Percentiles rank a stretch among this genome's conserved stretches.
phyloP scores from a whole-genome alignment of 2,329 filamentous ascomycete genomes.

The Stemphylium lycopersici region DNA sequence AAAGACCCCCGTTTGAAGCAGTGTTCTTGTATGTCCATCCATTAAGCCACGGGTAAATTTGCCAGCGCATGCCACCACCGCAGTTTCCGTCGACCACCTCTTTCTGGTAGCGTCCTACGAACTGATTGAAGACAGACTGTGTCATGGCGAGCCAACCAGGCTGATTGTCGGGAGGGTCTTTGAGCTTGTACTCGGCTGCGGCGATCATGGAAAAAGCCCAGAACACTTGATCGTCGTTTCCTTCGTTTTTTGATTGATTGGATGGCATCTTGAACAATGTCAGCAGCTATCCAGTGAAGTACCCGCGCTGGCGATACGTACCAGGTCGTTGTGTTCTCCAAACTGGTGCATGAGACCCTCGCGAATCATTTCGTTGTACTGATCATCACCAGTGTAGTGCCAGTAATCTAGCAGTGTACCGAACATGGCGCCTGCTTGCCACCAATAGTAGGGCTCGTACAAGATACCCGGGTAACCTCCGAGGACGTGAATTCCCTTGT shows the following conservation, averaged over 20 bases:
- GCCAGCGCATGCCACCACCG: constrained; percentile 47
- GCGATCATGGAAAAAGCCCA: constrained; percentile 64
- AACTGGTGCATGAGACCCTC: constrained; percentile 51
- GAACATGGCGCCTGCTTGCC: constrained; percentile 76
- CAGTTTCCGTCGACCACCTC: constrained; percentile 34
- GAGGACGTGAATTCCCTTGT: constrained; percentile 49
- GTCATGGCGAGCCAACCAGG: constrained; percentile 55
- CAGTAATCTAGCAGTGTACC: constrained; percentile 79
- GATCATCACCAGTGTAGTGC: constrained; percentile 77
- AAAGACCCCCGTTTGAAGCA: constrained; percentile 48
- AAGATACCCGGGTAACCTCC: constrained; percentile 52
- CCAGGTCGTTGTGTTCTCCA: constrained; percentile 37
- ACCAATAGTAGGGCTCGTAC: constrained; percentile 65
- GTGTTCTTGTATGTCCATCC: constrained; percentile 50
- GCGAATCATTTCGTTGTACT: constrained; percentile 71
- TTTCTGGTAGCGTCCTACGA: constrained; percentile 42
- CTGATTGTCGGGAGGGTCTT: constrained; percentile 47
- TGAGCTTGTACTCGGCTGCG: constrained; percentile 60
- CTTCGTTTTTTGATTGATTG: constrained; percentile 50
- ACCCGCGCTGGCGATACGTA: constrained; percentile 8
- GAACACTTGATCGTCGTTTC: constrained; percentile 65
- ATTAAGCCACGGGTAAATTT: constrained; percentile 44
- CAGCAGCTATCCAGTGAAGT: not conserved
- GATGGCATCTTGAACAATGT: constrained; percentile 34
- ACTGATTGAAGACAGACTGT: constrained; percentile 49